Evolutionary conservation across 345 rosid genomes (phyloP), one percentile per base, ranked within the genome.

Genomic region (Anastatica hierochuntica): DNA sequence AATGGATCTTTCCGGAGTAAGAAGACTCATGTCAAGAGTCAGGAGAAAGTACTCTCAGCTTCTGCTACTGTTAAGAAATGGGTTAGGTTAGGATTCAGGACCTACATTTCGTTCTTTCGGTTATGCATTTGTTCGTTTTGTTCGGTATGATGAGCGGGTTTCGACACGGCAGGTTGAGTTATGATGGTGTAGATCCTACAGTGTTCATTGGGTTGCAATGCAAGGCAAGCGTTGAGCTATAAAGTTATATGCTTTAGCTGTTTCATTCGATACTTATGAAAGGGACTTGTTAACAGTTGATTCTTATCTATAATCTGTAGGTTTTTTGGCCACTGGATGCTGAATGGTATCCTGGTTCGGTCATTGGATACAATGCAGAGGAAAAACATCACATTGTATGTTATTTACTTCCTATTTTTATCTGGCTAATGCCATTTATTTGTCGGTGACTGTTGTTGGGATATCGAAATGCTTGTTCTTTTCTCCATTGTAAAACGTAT

Each of bases 271-370:
- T 18, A 10, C 37, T 10, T 2, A 31, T 42, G 39, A 12, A 8
- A 37, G 17, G 24, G 39, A 12, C 31, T 17, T 31, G 29, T 29
- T 55, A 33, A 56, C 46, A 43, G 27, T 30, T 59, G 66, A 16
- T 46, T 44, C 34, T 57, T 64, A 17, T 45, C 64, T 53, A 13
- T 53, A 13, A 36, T 48, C 39, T 71, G 34, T 84, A 92, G 99
- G 87, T 92, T 42, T 92, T 75, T 74, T 92, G 99, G 99, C 99
- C 99, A 21, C 50, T 92, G 71, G 99, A 92, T 76, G 94, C 84
- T 66, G 94, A 83, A 64, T 92, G 97, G 99, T 92, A 88, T 64
- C 51, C 68, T 5, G 97, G 95, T 53, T 55, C 60, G 43, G 56
- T 92, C 62, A 56, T 79, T 66, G 84, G 85, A 15, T 88, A 83